These are phyloP conservation scores for Candida tunisiensis DNA, from an alignment of 1,139 yeast genomes.

Conservation along the genomic window DNA sequence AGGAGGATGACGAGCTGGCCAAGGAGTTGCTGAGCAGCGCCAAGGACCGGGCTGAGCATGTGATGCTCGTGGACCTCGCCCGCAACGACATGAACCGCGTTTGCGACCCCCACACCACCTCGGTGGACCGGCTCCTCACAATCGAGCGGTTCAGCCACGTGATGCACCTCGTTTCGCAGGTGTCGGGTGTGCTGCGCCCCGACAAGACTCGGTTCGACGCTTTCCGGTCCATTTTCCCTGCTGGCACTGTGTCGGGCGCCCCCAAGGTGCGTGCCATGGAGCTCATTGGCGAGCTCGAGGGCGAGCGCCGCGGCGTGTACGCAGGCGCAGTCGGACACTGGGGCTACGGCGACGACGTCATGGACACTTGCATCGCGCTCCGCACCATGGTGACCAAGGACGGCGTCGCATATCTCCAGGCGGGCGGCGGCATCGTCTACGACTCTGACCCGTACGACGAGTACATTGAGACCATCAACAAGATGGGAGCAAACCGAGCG, in stretches of 20 bases:
- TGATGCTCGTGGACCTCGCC: slow-evolving; percentile 94
- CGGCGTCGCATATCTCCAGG: slow-evolving; percentile 83
- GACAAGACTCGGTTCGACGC: slow-evolving; percentile 92
- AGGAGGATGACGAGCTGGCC: slow-evolving; percentile 82
- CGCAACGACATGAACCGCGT: slow-evolving; percentile 89
- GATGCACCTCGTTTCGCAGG: slow-evolving; percentile 90
- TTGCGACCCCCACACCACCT: slow-evolving; percentile 74
- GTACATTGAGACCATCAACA: slow-evolving; percentile 90
- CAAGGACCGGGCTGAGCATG: slow-evolving; percentile 95
- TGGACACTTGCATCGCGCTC: slow-evolving; percentile 96
- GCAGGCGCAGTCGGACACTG: slow-evolving; percentile 99
- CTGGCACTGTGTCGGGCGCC: slow-evolving; percentile 97
- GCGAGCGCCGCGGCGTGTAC: slow-evolving; percentile 87
- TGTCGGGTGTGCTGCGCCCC: slow-evolving; percentile 70
- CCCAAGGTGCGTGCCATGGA: slow-evolving; percentile 97
- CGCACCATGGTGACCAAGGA: slow-evolving; percentile 94
- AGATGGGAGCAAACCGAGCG: slow-evolving; percentile 84
- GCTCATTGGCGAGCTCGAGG: slow-evolving; percentile 72
- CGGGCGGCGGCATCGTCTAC: slow-evolving; percentile 95
- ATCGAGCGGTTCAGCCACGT: slow-evolving; percentile 96
- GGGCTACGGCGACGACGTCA: slow-evolving; percentile 83
- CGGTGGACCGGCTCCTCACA: slow-evolving; percentile 73
- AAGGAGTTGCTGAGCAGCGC: slow-evolving; percentile 53
- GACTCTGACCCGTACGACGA: slow-evolving; percentile 95
- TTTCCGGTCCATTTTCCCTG: slow-evolving; percentile 92